phyloP scores from a whole-genome alignment of 108 stramenopile species.

The Skeletonema marinoi region DNA sequence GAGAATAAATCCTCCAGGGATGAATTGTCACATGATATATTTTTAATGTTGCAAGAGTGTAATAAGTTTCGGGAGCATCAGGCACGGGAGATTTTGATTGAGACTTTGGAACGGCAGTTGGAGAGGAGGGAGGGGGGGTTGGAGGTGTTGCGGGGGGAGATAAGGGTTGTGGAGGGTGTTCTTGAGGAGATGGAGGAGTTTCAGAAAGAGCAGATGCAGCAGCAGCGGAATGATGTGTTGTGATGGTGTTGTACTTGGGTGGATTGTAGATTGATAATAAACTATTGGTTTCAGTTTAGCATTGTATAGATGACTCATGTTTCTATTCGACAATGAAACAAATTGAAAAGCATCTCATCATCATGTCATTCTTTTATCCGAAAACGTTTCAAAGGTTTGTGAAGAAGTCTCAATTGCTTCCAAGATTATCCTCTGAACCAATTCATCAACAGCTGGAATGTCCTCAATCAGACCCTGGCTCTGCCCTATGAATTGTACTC shows the following conservation, averaged over 20 bases:
- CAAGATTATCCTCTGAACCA: constrained; percentile 69
- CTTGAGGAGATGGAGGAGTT: constrained; percentile 34
- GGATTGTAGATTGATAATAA: neutral
- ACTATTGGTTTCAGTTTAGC: neutral
- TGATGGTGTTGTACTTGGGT: too few relatives aligned
- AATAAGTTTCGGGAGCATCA: constrained; percentile 93
- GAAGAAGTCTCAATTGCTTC: constrained; percentile 58
- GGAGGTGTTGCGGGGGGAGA: constrained; percentile 28
- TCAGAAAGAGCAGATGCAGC: neutral
- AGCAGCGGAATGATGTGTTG: neutral
- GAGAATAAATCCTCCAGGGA: constrained; percentile 82
- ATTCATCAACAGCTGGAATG: constrained; percentile 77
- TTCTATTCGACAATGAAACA: too few relatives aligned
- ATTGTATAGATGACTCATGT: too few relatives aligned
- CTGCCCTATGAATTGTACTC: constrained; percentile 91
- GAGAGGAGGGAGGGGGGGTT: constrained; percentile 52
- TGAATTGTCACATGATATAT: constrained; percentile 81
- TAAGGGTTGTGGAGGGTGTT: constrained; percentile 38
- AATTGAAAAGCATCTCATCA: neutral
- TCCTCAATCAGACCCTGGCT: constrained; percentile 81
- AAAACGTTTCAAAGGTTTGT: constrained; percentile 22
- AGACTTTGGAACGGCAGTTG: constrained; percentile 72
- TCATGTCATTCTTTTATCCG: neutral
- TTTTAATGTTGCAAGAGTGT: constrained; percentile 87
- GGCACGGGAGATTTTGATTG: constrained; percentile 78